Conservation (phyloP, 306 rosid species). For the Nissolia schottii region DNA sequence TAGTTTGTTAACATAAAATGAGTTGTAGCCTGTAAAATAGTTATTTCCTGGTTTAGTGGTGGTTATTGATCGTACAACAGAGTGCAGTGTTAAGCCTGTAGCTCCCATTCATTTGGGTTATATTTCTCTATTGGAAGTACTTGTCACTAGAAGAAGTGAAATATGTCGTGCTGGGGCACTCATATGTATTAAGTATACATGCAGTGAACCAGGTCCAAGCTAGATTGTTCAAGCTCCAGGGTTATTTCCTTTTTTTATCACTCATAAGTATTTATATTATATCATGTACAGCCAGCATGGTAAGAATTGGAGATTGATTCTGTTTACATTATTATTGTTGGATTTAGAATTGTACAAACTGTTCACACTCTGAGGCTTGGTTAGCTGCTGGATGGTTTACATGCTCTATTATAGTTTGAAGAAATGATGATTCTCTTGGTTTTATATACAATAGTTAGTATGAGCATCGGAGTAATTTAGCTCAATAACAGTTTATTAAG, state of each 20-base stretch:
- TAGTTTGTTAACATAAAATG: conserved; percentile 4
- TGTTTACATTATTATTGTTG: not conserved
- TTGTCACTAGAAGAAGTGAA: not conserved
- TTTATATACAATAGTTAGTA: not conserved
- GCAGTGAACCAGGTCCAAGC: not conserved
- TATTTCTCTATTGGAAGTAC: not conserved
- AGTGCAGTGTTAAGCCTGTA: not conserved
- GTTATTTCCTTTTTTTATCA: not conserved
- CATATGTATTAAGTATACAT: not conserved
- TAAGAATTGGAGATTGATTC: not conserved
- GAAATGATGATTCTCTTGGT: not conserved
- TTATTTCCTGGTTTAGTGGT: conserved; percentile 1
- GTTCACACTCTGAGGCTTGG: not conserved
- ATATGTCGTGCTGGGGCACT: not conserved
- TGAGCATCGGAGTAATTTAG: no score
- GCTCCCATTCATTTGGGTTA: not conserved
- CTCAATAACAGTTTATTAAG: not conserved
- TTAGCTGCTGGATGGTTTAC: conserved; percentile 9
- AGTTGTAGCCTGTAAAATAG: not conserved
- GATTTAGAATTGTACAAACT: not conserved
- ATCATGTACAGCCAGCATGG: not conserved
- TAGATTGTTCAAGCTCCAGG: not conserved
- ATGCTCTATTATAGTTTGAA: conserved; percentile 8
- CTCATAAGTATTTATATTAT: not conserved
- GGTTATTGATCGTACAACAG: no score